Evolutionary conservation across 2,329 filamentous ascomycete genomes (phyloP).

Genomic region (Beauveria scarabaeidicola): DNA sequence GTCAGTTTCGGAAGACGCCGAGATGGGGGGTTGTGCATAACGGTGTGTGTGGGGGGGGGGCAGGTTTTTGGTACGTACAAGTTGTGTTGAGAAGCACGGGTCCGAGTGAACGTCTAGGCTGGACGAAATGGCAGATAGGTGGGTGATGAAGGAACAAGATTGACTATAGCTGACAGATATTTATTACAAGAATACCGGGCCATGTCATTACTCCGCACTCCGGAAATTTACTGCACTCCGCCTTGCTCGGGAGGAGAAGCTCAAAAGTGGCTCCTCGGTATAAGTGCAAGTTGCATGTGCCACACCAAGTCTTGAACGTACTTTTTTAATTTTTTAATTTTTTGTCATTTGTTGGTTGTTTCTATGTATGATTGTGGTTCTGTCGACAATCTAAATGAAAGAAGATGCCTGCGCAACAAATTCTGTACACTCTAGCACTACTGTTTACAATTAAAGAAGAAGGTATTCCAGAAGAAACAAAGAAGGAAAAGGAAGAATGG

Average conservation of each 20-base stretch:
- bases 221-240: background rate
- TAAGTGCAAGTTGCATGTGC: background rate
- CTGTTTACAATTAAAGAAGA: background rate
- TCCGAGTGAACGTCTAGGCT: background rate
- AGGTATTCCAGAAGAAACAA: background rate
- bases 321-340: background rate
- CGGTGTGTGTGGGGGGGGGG: background rate
- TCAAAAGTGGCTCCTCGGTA: slow-evolving; percentile 3
- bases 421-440: background rate
- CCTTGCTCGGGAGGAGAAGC: background rate
- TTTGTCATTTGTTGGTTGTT: slow-evolving; percentile 5
- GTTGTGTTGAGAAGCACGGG: background rate
- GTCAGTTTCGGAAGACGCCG: background rate
- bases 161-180: background rate
- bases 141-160: background rate
- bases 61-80: background rate
- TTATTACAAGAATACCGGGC: background rate
- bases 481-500: background rate
- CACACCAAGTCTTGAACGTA: background rate
- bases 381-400: background rate
- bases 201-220: background rate
- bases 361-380: background rate
- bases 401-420: background rate
- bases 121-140: background rate
- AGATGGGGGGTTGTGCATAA: background rate